Percentiles rank a stretch among this genome's conserved stretches.
These are phyloP conservation scores for Eucalyptus leucophloia DNA, from an alignment of 345 rosid genomes.

Conservation along the genomic window DNA sequence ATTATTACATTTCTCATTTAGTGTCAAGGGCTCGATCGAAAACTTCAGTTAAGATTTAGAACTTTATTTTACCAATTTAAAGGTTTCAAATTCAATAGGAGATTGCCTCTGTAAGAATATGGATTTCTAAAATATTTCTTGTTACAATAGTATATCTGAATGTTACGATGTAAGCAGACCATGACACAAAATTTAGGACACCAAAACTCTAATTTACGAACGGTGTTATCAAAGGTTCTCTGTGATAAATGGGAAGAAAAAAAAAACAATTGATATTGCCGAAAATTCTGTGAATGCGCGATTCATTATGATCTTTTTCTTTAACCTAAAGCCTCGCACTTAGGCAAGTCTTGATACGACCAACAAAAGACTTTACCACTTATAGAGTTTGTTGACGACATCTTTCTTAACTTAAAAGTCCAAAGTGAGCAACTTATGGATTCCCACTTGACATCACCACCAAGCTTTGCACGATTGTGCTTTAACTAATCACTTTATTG, in stretches of 20 bases:
- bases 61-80: neutral
- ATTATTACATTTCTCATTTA: neutral
- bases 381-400: neutral
- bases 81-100: neutral
- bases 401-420: neutral
- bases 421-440: neutral
- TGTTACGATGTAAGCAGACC: neutral
- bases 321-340: neutral
- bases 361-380: neutral
- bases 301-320: neutral
- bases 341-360: neutral
- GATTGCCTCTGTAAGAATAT: neutral
- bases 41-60: neutral
- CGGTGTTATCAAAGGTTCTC: neutral
- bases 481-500: neutral
- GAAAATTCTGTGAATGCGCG: neutral
- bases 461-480: neutral
- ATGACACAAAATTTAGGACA: neutral
- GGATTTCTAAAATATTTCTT: neutral
- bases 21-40: neutral
- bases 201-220: neutral
- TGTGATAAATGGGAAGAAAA: neutral
- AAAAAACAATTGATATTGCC: neutral
- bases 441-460: neutral
- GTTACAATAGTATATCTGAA: rapidly evolving